Base-by-base conservation (phyloP, 1,139 yeast genomes). In the Pichia sp. region DNA sequence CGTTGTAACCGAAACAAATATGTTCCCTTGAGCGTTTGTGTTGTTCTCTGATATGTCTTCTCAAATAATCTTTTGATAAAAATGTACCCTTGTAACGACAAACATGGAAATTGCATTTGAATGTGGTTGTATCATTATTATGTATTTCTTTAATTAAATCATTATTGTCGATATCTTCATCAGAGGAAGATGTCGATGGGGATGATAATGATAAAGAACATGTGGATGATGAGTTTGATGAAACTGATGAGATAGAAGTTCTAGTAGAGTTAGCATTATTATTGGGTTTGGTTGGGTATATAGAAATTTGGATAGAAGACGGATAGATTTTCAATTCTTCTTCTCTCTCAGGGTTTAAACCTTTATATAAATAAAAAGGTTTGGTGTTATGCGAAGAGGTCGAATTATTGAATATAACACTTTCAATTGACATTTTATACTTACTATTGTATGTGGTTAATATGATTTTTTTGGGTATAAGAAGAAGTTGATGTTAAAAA, bases 21-120 rank as follows among this genome's bases (percentile, higher is more conserved):
- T 61, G 65, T 12, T 55, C 54, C 22, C 53, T 56, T 3, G 60
- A 50, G 16, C 56, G 51, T 40, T 56, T 53, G 45, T 62, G 66
- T 40, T 62, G 66, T 51, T 62, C 66, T 35, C 64, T 52, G 11
- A 62, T 57, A 47, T 62, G 66, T 44, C 66, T 55, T 39, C 64
- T 49, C 16, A 62, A 38, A 43, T 62, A 62, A 39, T 62, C 66
- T 29, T 56, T 60, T 3, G 63, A 61, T 35, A 59, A 51, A 44
- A 62, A 62, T 11, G 63, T 59, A 15, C 65, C 65, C 30, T 56
- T 57, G 42, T 61, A 62, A 36, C 55, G 57, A 46, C 66, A 62
- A 3, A 49, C 54, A 12, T 55, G 52, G 42, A 50, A 49, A 20
- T 56, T 53, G 47, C 65, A 61, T 27, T 46, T 46, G 44, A 43